A percentile compares a stretch with the other conserved stretches of the same genome.
Evolutionary conservation across 768 basidiomycete genomes (phyloP).

Genomic region (Russula brevipes): DNA sequence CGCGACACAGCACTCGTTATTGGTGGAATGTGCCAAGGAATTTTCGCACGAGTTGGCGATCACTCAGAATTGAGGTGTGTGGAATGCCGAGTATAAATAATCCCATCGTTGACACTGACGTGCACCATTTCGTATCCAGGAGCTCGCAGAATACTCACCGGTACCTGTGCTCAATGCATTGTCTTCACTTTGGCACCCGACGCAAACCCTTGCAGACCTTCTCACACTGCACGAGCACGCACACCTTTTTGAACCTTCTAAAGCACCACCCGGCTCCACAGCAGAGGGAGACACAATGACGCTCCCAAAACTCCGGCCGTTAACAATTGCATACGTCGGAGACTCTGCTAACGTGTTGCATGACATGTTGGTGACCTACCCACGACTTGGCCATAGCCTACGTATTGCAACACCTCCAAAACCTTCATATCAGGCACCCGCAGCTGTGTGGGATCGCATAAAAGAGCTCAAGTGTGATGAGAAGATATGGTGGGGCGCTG

Average conservation of each 20-base stretch:
- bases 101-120: background rate
- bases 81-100: too few relatives aligned
- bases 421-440: slow-evolving; percentile 57
- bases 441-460: slow-evolving; percentile 76
- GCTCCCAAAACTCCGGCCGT: slow-evolving; percentile 58
- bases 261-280: slow-evolving; percentile 2
- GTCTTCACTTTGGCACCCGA: slow-evolving; percentile 94
- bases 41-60: slow-evolving; percentile 92
- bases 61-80: slow-evolving; percentile 89
- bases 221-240: slow-evolving; percentile 81
- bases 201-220: slow-evolving; percentile 90
- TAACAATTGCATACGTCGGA: slow-evolving; percentile 91
- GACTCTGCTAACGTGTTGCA: slow-evolving; percentile 94
- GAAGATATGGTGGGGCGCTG: slow-evolving; percentile 64
- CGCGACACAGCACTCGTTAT: slow-evolving; percentile 85
- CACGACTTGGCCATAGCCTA: slow-evolving; percentile 82
- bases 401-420: slow-evolving; percentile 76
- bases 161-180: slow-evolving; percentile 97
- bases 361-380: slow-evolving; percentile 95
- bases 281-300: slow-evolving; percentile 16
- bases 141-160: slow-evolving; percentile 82
- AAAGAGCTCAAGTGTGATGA: slow-evolving; percentile 68
- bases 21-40: slow-evolving; percentile 92
- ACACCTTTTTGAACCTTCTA: slow-evolving; percentile 43
- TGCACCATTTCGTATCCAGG: slow-evolving; percentile 42